These are phyloP conservation scores for Ceratobasidium sp. DNA, from an alignment of 1,284 basidiomycete species.

Conservation along the genomic window DNA sequence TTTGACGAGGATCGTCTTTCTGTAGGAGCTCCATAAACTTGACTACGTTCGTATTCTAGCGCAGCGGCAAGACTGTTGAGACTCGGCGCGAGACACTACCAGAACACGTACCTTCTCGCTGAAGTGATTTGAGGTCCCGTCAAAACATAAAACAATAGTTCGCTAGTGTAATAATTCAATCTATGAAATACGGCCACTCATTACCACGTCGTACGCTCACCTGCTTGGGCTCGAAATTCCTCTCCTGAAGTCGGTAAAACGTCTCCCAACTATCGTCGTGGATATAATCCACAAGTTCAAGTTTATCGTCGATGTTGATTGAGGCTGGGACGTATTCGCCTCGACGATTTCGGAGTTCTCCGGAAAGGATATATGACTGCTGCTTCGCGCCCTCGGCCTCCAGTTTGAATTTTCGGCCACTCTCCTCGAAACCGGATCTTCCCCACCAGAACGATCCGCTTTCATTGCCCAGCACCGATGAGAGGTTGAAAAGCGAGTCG, in stretches of 20 bases:
- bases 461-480: constrained; percentile 16
- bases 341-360: neutral
- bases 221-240: neutral
- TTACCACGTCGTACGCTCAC: neutral
- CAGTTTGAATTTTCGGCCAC: neutral
- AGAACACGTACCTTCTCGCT: constrained; percentile 17
- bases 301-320: constrained; percentile 9
- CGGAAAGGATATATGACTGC: neutral
- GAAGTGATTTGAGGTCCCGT: constrained; percentile 49
- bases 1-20: constrained; percentile 42
- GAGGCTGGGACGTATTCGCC: neutral
- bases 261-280: neutral
- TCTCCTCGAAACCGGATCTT: neutral
- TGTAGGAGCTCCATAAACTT: constrained; percentile 44
- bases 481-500: constrained; percentile 17
- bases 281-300: neutral
- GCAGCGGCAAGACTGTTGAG: too few relatives aligned
- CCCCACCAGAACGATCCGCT: constrained; percentile 15
- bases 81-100: too few relatives aligned
- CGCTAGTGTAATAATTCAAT: neutral
- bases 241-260: neutral
- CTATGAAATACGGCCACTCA: neutral
- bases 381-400: too few relatives aligned
- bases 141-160: constrained; percentile 50
- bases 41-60: constrained; percentile 36